A percentile compares a stretch with the other conserved stretches of the same genome.
Evolutionary conservation across 352 stramenopile species (phyloP).

Genomic region (Globisporangium alternatum): DNA sequence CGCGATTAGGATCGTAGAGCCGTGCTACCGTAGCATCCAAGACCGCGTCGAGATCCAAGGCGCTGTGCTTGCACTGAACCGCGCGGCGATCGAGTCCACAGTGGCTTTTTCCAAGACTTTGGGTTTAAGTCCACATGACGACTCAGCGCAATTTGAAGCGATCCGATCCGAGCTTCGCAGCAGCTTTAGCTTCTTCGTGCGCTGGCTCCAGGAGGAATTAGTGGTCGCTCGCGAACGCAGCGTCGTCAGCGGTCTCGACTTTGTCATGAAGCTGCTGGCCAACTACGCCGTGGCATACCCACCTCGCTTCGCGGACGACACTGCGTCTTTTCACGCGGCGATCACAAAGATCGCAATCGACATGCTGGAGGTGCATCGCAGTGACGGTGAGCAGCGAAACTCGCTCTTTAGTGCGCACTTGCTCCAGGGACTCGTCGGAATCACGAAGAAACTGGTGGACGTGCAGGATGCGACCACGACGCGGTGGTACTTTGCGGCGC

Average conservation of each 20-base stretch:
- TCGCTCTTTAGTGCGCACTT: slow-evolving; percentile 23
- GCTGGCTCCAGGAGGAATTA: slow-evolving; percentile 42
- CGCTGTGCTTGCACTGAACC: slow-evolving; percentile 32
- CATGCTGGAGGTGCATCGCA: slow-evolving; percentile 19
- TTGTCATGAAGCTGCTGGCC: slow-evolving; percentile 36
- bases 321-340: slow-evolving; percentile 38
- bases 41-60: slow-evolving; percentile 24
- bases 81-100: slow-evolving; percentile 38
- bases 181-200: slow-evolving; percentile 31
- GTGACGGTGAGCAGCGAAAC: slow-evolving; percentile 22
- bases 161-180: slow-evolving; percentile 28
- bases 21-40: slow-evolving; percentile 25
- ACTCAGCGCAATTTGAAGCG: slow-evolving; percentile 5
- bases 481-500: slow-evolving; percentile 42
- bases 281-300: slow-evolving; percentile 40
- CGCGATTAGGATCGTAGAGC: slow-evolving; percentile 35
- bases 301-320: slow-evolving; percentile 23
- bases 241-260: slow-evolving; percentile 17
- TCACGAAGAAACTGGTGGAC: slow-evolving; percentile 50
- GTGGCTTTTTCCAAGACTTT: slow-evolving; percentile 38
- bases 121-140: slow-evolving; percentile 8
- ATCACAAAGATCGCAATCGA: slow-evolving; percentile 20
- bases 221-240: slow-evolving; percentile 21
- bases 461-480: slow-evolving; percentile 29
- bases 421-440: slow-evolving; percentile 30